Conservation (phyloP, 805 yeast genomes). For the Cyberlindnera galapagoensis region DNA sequence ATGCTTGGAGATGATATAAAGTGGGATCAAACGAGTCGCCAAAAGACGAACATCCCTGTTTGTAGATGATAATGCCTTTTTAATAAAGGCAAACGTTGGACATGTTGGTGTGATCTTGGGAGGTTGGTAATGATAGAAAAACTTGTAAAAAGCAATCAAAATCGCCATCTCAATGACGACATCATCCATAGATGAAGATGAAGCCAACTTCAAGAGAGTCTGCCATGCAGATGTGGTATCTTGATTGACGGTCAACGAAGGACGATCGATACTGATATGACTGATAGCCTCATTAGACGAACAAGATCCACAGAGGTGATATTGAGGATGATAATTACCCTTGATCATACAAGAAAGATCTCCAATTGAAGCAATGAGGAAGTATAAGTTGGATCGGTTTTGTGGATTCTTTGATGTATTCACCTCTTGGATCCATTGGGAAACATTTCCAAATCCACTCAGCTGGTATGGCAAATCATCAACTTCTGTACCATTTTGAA, state of each 20-base stretch:
- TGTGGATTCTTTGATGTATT: neutral
- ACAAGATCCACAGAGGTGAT: conserved; percentile 13
- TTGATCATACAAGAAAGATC: conserved; percentile 31
- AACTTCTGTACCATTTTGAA: neutral
- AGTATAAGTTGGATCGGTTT: conserved; percentile 7
- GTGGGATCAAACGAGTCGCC: conserved; percentile 46
- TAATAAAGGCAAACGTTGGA: conserved; percentile 34
- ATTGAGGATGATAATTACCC: conserved; percentile 22
- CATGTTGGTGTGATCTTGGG: conserved; percentile 29
- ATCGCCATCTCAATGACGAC: conserved; percentile 35
- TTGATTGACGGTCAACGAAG: conserved; percentile 9
- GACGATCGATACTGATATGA: conserved; percentile 26
- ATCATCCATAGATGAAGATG: conserved; percentile 5
- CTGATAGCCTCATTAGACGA: conserved; percentile 1
- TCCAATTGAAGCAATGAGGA: conserved; percentile 32
- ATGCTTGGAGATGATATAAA: conserved; percentile 36
- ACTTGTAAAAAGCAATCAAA: conserved; percentile 38
- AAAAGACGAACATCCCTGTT: conserved; percentile 52
- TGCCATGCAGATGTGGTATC: conserved; percentile 1
- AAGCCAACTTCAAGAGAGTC: neutral
- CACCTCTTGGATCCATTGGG: conserved; percentile 7
- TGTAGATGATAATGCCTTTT: conserved; percentile 31
- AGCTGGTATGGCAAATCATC: conserved; percentile 1
- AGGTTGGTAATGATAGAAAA: conserved; percentile 48
- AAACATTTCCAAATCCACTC: neutral